A percentile compares a stretch with the other conserved stretches of the same genome.
Evolutionary conservation across 257 asterid species (phyloP).

Genomic region (Jacaranda copaia): DNA sequence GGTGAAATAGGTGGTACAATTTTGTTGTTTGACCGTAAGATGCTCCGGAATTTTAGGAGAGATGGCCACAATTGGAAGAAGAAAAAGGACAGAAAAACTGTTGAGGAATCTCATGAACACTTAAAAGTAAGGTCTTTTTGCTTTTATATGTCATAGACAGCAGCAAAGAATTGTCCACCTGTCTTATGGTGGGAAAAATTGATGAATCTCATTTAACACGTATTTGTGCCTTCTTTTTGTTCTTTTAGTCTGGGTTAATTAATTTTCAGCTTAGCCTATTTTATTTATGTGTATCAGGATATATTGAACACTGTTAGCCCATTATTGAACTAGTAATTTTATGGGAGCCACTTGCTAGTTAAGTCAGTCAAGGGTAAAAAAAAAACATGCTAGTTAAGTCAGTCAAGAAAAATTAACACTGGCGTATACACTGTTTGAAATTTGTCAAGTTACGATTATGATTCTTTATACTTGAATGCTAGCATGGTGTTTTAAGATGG

Average conservation of each 20-base stretch:
- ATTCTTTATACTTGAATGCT: constrained; percentile 19
- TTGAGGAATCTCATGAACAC: constrained; percentile 98
- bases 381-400: constrained; percentile 8
- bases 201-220: too few species aligned
- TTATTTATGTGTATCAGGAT: constrained; percentile 12
- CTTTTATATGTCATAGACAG: constrained; percentile 2
- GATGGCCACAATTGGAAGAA: constrained; percentile 99
- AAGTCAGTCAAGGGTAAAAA: background rate
- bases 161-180: constrained; percentile 1
- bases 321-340: constrained; percentile 6
- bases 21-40: constrained; percentile 92
- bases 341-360: background rate
- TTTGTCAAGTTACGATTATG: background rate
- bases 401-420: constrained; percentile 14
- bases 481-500: constrained; percentile 21
- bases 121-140: constrained; percentile 70
- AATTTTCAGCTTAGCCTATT: background rate
- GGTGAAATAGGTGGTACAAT: constrained; percentile 79
- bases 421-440: background rate
- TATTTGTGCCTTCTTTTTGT: background rate
- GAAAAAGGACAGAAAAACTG: constrained; percentile 96
- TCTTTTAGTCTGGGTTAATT: background rate
- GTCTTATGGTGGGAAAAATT: background rate
- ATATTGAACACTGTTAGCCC: constrained; percentile 9
- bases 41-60: constrained; percentile 95